Evolutionary conservation across 106 monocot genomes (phyloP).

Genomic region (Cymbidium sinense): DNA sequence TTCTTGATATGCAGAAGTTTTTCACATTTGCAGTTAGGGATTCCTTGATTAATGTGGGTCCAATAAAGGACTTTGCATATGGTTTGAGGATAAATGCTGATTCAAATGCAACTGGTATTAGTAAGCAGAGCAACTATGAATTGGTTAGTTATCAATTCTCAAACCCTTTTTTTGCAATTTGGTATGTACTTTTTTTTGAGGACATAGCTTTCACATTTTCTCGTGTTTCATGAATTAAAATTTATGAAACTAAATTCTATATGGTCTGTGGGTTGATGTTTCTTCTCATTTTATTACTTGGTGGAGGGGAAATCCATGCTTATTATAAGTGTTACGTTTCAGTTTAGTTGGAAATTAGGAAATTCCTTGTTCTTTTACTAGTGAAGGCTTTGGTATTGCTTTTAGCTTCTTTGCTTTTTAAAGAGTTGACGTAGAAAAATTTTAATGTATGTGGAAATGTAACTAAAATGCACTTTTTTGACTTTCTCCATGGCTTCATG

Average conservation of each 20-base stretch:
- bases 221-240: background rate
- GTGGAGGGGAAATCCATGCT: background rate
- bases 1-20: constrained; percentile 47
- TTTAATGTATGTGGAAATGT: background rate
- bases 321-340: background rate
- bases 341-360: background rate
- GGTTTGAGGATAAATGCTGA: constrained; percentile 90
- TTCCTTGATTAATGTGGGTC: constrained; percentile 94
- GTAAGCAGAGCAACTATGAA: constrained; percentile 98
- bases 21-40: constrained; percentile 88
- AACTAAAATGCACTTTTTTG: background rate
- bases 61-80: constrained; percentile 85
- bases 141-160: constrained; percentile 42
- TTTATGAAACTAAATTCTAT: background rate
- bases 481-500: background rate
- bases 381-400: background rate
- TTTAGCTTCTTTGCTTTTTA: background rate
- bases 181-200: background rate
- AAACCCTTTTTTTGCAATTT: background rate
- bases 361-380: background rate
- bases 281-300: background rate
- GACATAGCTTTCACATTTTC: background rate
- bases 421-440: background rate
- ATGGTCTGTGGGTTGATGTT: background rate
- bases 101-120: constrained; percentile 73